Evolutionary conservation across 129 eudicot species (phyloP).

Genomic region (Rutidosis leptorrhynchoides): DNA sequence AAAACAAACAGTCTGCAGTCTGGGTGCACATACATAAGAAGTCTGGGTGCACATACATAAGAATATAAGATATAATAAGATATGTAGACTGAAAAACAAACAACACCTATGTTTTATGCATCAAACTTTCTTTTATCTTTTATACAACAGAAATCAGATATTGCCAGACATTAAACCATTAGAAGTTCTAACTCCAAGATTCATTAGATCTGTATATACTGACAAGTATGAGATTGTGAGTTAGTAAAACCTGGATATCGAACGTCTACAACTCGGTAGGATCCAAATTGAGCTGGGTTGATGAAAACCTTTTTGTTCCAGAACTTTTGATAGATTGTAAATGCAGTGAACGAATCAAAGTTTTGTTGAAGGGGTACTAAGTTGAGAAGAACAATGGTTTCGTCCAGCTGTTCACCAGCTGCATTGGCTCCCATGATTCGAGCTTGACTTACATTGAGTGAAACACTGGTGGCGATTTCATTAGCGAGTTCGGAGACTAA

Average conservation of each 20-base stretch:
- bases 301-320: constrained; percentile 65
- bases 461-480: constrained; percentile 55
- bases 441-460: constrained; percentile 72
- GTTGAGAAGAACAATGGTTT: constrained; percentile 67
- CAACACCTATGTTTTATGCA: too few species aligned
- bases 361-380: constrained; percentile 58
- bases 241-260: constrained; percentile 70
- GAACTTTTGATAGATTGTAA: constrained; percentile 61
- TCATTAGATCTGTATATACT: not conserved
- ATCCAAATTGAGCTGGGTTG: constrained; percentile 53
- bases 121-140: too few species aligned
- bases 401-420: constrained; percentile 65
- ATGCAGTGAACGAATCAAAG: constrained; percentile 50
- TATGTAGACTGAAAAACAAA: too few species aligned
- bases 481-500: constrained; percentile 72
- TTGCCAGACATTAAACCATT: too few species aligned
- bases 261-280: constrained; percentile 61
- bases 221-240: not conserved
- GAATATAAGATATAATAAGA: too few species aligned
- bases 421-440: constrained; percentile 95
- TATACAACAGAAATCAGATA: too few species aligned
- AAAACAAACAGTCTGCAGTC: too few species aligned
- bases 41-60: too few species aligned
- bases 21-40: too few species aligned
- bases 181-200: not conserved